Evolutionary conservation across 306 rosid species (phyloP).

Genomic region (Prunus dulcis): DNA sequence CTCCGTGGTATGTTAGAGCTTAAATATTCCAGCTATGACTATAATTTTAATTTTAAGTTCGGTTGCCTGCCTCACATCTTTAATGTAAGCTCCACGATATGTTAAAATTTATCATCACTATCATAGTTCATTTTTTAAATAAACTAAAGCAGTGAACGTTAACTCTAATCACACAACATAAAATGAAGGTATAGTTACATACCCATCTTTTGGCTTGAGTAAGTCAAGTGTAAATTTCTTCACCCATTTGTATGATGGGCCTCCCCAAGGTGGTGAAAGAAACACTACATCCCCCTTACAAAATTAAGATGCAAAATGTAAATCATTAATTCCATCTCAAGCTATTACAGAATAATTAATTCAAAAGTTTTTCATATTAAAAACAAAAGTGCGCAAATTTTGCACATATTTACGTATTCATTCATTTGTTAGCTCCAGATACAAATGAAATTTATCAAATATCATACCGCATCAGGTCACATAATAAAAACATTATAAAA

Average conservation of each 20-base stretch:
- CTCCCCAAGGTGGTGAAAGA: slow-evolving; percentile 44
- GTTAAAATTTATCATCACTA: neutral
- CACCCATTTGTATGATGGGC: slow-evolving; percentile 26
- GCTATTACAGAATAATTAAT: neutral
- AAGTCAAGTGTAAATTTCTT: slow-evolving; percentile 32
- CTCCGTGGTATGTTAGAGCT: no score
- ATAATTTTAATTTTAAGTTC: no score
- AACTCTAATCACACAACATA: neutral
- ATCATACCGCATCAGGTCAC: neutral
- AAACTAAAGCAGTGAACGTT: neutral
- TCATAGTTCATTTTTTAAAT: neutral
- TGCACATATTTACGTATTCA: neutral
- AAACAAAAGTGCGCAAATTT: neutral
- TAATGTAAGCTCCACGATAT: neutral
- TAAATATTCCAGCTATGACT: no score
- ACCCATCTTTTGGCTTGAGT: slow-evolving; percentile 40
- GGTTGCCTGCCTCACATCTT: neutral
- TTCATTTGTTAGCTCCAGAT: neutral
- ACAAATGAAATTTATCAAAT: neutral
- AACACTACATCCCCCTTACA: slow-evolving; percentile 37
- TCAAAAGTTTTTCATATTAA: neutral
- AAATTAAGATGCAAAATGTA: slow-evolving; percentile 3
- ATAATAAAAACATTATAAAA: neutral
- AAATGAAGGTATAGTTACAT: slow-evolving; percentile 6
- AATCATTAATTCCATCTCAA: neutral